phyloP scores from a whole-genome alignment of 1,139 yeast species.

The Tardiomyces depauwii region DNA sequence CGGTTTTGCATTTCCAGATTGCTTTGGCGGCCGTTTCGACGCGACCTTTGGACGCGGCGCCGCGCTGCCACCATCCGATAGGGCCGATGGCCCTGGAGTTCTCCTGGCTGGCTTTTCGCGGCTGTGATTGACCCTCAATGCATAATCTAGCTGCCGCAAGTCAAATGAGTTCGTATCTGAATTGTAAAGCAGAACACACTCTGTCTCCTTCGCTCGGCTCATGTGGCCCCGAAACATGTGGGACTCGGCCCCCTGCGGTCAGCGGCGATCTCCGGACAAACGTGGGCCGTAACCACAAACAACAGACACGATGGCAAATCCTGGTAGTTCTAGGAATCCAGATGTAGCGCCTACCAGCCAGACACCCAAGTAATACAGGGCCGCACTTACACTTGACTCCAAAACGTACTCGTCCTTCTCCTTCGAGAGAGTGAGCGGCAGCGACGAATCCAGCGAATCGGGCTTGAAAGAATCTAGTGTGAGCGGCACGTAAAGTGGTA shows the following conservation, averaged over 20 bases:
- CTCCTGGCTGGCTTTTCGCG: slow-evolving; percentile 8
- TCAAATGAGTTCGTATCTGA: slow-evolving; percentile 15
- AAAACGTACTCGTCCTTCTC: slow-evolving; percentile 16
- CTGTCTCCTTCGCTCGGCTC: slow-evolving; percentile 19
- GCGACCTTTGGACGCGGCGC: neutral
- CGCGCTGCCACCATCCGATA: neutral
- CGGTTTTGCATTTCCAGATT: neutral
- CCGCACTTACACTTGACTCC: slow-evolving; percentile 1
- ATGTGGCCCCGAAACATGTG: slow-evolving; percentile 20
- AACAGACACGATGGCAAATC: no score
- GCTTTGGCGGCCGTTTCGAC: neutral
- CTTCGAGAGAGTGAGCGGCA: slow-evolving; percentile 10
- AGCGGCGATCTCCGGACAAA: neutral
- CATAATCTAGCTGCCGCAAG: slow-evolving; percentile 17
- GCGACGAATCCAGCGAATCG: slow-evolving; percentile 14
- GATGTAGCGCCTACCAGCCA: no score
- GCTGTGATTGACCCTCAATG: slow-evolving; percentile 19
- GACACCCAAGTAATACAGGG: no score
- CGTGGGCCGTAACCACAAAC: no score
- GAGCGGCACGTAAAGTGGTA: neutral
- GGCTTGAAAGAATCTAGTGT: slow-evolving; percentile 13
- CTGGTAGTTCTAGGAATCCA: no score
- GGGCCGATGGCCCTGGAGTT: neutral
- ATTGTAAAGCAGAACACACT: slow-evolving; percentile 23
- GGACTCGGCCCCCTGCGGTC: slow-evolving; percentile 3